Evolutionary conservation across 495 filamentous ascomycete genomes (phyloP), one percentile per base, ranked within the genome.

Genomic region (Trichoderma virens): DNA sequence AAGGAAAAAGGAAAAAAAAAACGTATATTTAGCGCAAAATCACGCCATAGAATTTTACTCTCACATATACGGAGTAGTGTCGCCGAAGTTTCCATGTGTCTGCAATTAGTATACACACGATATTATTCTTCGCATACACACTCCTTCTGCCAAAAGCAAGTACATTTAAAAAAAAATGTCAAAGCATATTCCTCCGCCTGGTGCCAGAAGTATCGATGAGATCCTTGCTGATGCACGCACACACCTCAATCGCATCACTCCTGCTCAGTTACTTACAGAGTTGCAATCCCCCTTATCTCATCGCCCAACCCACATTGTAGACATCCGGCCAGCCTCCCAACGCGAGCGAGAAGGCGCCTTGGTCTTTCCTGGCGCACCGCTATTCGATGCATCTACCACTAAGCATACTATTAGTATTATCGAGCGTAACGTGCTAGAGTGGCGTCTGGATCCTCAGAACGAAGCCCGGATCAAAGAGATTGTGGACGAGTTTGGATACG

Each of bases 401-500:
- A 28, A 56, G 30, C 51, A 56, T 25, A 56, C 51, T 9, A 27
- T 56, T 25, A 56, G 27, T 25, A 56, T 56, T 25, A 56, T 56
- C 3, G 51, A 56, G 51, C 51, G 51, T 9, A 56, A 56, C 27
- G 51, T 56, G 23, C 51, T 56, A 3, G 51, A 56, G 51, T 56
- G 51, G 51, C 51, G 51, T 9, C 23, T 56, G 13, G 51, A 56
- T 16, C 51, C 51, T 23, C 51, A 56, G 30, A 56, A 18, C 51
- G 51, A 56, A 3, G 23, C 51, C 16, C 51, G 51, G 8, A 56
- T 56, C 51, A 56, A 56, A 25, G 51, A 56, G 51, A 27, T 56
- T 28, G 51, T 56, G 25, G 51, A 56, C 25, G 51, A 56, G 51
- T 56, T 56, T 31, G 51, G 51, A 23, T 56, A 56, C 11, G 51